These are phyloP conservation scores for Epicoccum sorghinum DNA, from an alignment of 2,329 filamentous ascomycete species.

Conservation along the genomic window DNA sequence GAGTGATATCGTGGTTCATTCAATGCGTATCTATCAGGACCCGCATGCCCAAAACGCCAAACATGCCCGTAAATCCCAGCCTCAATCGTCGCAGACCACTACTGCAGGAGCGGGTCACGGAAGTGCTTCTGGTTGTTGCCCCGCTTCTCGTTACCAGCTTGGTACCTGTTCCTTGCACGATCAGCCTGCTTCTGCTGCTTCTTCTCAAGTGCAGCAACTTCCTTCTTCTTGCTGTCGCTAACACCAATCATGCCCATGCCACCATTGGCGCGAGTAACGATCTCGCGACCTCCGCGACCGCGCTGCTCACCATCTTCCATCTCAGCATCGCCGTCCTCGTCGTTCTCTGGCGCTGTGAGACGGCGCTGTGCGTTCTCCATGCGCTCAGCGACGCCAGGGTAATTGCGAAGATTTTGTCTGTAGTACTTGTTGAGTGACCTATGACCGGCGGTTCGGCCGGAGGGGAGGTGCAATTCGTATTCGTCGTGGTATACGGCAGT, in stretches of 20 bases:
- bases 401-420: conserved; percentile 86
- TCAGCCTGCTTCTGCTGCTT: conserved; percentile 70
- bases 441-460: conserved; percentile 87
- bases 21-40: conserved; percentile 8
- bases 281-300: conserved; percentile 45
- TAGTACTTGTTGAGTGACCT: conserved; percentile 86
- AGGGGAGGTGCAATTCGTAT: conserved; percentile 90
- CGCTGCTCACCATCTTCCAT: conserved; percentile 28
- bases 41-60: conserved; percentile 11
- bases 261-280: conserved; percentile 72
- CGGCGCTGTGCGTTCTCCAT: conserved; percentile 70
- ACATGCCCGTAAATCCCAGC: conserved; percentile 7
- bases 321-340: conserved; percentile 39
- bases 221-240: conserved; percentile 74
- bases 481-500: conserved; percentile 88
- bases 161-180: conserved; percentile 62
- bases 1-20: conserved; percentile 5
- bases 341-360: conserved; percentile 60
- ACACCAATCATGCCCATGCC: conserved; percentile 78
- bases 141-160: conserved; percentile 74
- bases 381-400: conserved; percentile 80
- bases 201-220: conserved; percentile 70
- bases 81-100: conserved; percentile 10
- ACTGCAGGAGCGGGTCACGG: conserved; percentile 64
- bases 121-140: conserved; percentile 80